Evolutionary conservation across 192 early-diverging fungal genomes (phyloP).

Genomic region (Podila epigama): DNA sequence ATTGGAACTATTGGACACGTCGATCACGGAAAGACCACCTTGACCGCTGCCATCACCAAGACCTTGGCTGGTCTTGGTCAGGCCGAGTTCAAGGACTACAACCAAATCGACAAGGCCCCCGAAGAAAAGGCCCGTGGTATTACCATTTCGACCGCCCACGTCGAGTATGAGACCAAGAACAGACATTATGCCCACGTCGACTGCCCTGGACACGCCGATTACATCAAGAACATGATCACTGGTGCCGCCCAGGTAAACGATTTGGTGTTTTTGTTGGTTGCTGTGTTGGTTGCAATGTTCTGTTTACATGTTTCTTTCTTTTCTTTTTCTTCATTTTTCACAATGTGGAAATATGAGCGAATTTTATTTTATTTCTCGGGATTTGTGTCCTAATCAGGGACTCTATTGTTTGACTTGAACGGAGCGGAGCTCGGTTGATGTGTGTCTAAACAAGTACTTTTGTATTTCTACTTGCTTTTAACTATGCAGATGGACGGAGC

Average conservation of each 20-base stretch:
- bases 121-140: constrained; percentile 99
- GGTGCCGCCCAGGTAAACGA: constrained; percentile 88
- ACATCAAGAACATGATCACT: constrained; percentile 99
- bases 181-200: constrained; percentile 98
- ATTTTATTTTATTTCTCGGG: neutral
- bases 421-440: neutral
- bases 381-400: no score
- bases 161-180: constrained; percentile 92
- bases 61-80: constrained; percentile 82
- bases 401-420: no score
- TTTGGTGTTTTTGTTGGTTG: neutral
- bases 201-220: constrained; percentile 99
- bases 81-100: constrained; percentile 94
- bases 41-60: constrained; percentile 99
- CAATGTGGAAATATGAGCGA: no score
- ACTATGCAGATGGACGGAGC: constrained; percentile 87
- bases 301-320: neutral
- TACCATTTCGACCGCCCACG: constrained; percentile 96
- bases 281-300: neutral
- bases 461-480: neutral
- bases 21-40: constrained; percentile 98
- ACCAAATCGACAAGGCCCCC: constrained; percentile 97
- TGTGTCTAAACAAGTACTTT: neutral
- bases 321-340: constrained; percentile 1
- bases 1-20: constrained; percentile 99